Conservation (phyloP, 1,139 yeast species). For the Pneumocystis murina region DNA sequence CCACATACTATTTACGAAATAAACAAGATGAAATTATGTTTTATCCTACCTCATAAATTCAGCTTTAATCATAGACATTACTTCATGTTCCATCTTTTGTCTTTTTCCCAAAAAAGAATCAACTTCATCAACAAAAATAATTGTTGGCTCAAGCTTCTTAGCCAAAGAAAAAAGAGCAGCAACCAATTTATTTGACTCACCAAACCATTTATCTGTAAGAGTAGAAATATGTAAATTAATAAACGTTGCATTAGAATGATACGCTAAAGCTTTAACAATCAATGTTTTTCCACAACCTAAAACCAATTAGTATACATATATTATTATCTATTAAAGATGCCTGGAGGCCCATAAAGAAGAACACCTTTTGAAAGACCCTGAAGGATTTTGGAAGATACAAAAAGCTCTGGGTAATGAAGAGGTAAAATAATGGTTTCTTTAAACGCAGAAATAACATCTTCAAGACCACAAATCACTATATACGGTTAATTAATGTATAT, state of each 20-base stretch:
- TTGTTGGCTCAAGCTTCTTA: conserved; percentile 80
- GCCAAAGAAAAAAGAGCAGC: conserved; percentile 90
- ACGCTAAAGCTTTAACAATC: conserved; percentile 91
- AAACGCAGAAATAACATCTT: conserved; percentile 63
- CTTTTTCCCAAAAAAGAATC: conserved; percentile 85
- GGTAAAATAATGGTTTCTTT: conserved; percentile 83
- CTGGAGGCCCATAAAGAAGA: conserved; percentile 80
- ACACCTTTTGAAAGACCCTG: conserved; percentile 91
- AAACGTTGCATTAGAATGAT: conserved; percentile 84
- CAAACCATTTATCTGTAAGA: conserved; percentile 96
- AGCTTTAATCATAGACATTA: conserved; percentile 87
- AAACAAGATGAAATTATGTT: conserved; percentile 18
- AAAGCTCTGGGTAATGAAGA: conserved; percentile 32
- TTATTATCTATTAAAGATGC: background rate
- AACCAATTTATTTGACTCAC: conserved; percentile 86
- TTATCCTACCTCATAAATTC: conserved; percentile 53
- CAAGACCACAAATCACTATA: conserved; percentile 77
- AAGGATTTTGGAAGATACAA: conserved; percentile 42
- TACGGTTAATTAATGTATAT: background rate
- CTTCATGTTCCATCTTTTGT: conserved; percentile 69
- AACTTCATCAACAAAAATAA: conserved; percentile 88
- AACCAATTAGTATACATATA: background rate
- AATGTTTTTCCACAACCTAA: conserved; percentile 89
- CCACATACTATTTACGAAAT: conserved; percentile 43
- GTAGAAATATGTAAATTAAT: conserved; percentile 86